A percentile compares a stretch with the other conserved stretches of the same genome.
These are phyloP conservation scores for Moricandia moricandioides DNA, from an alignment of 345 rosid species.

Conservation along the genomic window DNA sequence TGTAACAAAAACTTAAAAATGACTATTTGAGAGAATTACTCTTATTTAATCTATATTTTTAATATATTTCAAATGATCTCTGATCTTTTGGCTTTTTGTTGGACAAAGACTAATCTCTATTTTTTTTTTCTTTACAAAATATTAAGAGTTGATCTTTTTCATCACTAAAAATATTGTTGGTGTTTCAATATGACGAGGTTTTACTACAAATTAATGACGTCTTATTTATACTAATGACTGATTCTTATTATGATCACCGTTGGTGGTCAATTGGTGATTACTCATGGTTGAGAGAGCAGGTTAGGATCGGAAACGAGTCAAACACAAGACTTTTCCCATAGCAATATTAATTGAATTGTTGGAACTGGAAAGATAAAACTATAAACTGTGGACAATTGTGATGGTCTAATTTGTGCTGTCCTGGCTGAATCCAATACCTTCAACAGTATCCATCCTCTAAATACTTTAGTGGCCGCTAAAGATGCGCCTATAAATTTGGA, in stretches of 20 bases:
- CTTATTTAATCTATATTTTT: not conserved
- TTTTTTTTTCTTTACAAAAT: not conserved
- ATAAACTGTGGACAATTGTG: not conserved
- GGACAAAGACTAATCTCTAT: not conserved
- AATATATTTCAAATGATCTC: not conserved
- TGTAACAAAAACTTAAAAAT: too few relatives aligned
- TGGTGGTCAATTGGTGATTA: not conserved
- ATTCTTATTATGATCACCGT: not conserved
- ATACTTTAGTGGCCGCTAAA: not conserved
- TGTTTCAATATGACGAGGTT: not conserved
- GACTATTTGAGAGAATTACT: too few relatives aligned
- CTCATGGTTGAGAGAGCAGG: not conserved
- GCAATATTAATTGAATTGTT: not conserved
- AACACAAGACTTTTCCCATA: not conserved
- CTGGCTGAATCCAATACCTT: not conserved
- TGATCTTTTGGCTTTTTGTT: not conserved
- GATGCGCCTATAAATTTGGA: constrained; percentile 11
- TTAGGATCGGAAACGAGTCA: not conserved
- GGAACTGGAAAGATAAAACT: not conserved
- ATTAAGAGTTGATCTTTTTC: not conserved
- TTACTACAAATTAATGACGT: not conserved
- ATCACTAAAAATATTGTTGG: not conserved
- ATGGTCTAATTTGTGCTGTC: not conserved
- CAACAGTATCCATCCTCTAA: not conserved
- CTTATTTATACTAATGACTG: not conserved